A percentile compares a stretch with the other conserved stretches of the same genome.
These are phyloP conservation scores for Hyaloscypha finlandica DNA, from an alignment of 495 filamentous ascomycete species.

Conservation along the genomic window DNA sequence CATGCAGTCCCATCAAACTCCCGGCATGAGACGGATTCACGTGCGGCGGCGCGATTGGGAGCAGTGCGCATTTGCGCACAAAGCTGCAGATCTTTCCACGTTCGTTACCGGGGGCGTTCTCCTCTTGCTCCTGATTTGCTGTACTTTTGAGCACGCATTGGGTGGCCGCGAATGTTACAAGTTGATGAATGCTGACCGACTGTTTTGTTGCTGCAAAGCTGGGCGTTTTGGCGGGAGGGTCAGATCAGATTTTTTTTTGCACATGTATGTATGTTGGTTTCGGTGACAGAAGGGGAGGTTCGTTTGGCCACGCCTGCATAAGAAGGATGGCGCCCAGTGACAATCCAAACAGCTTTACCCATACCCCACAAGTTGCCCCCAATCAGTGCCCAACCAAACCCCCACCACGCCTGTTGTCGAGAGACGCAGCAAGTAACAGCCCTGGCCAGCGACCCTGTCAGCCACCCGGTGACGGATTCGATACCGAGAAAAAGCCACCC, in stretches of 20 bases:
- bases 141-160: conserved; percentile 9
- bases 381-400: background rate
- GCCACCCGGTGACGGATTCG: conserved; percentile 6
- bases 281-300: conserved; percentile 8
- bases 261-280: background rate
- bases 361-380: background rate
- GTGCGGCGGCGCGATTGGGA: background rate
- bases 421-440: background rate
- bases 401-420: background rate
- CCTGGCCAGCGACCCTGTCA: background rate
- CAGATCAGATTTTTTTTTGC: conserved; percentile 5
- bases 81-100: conserved; percentile 4
- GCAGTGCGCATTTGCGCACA: background rate
- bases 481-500: background rate
- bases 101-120: conserved; percentile 14
- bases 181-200: background rate
- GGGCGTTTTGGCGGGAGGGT: conserved; percentile 8
- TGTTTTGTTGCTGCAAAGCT: background rate
- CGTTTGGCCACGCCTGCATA: background rate
- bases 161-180: background rate
- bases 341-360: background rate
- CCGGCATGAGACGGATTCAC: background rate
- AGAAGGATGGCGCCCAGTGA: background rate
- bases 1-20: background rate
- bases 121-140: conserved; percentile 2